These are phyloP conservation scores for Fusarium oxysporum DNA, from an alignment of 2,329 filamentous ascomycete genomes.

Conservation along the genomic window DNA sequence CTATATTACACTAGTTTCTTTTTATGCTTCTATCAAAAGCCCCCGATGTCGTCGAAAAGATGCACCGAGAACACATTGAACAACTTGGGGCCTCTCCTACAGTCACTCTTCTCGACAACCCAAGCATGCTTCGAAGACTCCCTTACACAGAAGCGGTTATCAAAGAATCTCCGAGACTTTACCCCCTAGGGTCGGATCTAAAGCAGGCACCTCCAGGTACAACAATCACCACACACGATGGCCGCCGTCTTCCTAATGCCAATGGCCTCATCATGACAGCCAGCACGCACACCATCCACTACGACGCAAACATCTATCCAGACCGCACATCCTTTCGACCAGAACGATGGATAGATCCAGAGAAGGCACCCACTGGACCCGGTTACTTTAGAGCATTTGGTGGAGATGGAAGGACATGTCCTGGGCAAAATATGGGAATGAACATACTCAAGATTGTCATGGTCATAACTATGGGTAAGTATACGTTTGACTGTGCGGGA, in stretches of 20 bases:
- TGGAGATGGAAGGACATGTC: slow-evolving; percentile 51
- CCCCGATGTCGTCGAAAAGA: background rate
- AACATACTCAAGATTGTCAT: slow-evolving; percentile 49
- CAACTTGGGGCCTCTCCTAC: background rate
- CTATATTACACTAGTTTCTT: background rate
- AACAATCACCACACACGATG: background rate
- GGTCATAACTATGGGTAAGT: slow-evolving; percentile 39
- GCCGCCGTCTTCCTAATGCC: slow-evolving; percentile 13
- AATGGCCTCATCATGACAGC: background rate
- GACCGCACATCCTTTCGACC: slow-evolving; percentile 3
- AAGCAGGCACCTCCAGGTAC: background rate
- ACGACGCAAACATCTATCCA: slow-evolving; percentile 1
- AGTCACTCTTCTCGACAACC: background rate
- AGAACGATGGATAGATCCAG: slow-evolving; percentile 15
- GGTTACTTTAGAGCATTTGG: slow-evolving; percentile 50
- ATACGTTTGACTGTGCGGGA: slow-evolving; percentile 42
- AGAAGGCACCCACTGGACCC: background rate
- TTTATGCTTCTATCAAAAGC: slow-evolving; percentile 22
- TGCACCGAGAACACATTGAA: slow-evolving; percentile 17
- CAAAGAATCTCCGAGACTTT: slow-evolving; percentile 20
- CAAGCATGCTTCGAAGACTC: slow-evolving; percentile 5
- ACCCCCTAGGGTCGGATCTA: slow-evolving; percentile 12
- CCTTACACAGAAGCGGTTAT: slow-evolving; percentile 24
- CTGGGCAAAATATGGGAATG: slow-evolving; percentile 52
- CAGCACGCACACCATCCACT: slow-evolving; percentile 18